Percentiles rank a stretch among this genome's conserved stretches.
These are phyloP conservation scores for Penicillium corylophilum DNA, from an alignment of 2,329 filamentous ascomycete genomes.

Conservation along the genomic window DNA sequence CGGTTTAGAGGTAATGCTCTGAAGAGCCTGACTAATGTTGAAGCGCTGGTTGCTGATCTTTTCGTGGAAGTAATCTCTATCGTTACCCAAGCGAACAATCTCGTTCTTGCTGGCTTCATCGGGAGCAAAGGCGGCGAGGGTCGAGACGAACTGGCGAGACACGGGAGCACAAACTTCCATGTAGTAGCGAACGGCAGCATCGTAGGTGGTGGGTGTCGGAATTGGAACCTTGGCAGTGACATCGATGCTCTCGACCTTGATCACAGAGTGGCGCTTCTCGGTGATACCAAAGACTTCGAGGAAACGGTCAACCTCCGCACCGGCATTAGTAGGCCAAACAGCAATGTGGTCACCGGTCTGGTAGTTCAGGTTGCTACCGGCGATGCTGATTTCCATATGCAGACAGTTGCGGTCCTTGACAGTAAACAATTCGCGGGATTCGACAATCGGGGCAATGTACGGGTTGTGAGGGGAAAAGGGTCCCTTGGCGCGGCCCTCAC, in stretches of 20 bases:
- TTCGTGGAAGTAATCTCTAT: conserved; percentile 93
- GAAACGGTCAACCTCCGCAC: conserved; percentile 87
- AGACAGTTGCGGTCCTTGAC: conserved; percentile 91
- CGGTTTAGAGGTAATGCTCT: conserved; percentile 68
- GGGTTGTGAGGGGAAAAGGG: conserved; percentile 97
- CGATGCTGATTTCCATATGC: conserved; percentile 92
- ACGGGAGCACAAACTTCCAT: conserved; percentile 95
- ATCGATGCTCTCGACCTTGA: conserved; percentile 87
- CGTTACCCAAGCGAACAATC: conserved; percentile 81
- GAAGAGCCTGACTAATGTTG: conserved; percentile 85
- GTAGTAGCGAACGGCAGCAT: conserved; percentile 89
- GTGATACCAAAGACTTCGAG: conserved; percentile 73
- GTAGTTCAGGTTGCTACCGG: conserved; percentile 84
- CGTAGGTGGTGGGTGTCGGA: conserved; percentile 93
- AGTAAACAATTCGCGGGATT: conserved; percentile 87
- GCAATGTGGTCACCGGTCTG: conserved; percentile 97
- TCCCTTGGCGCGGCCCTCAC: conserved; percentile 77
- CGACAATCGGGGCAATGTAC: conserved; percentile 88
- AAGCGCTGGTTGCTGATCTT: conserved; percentile 78
- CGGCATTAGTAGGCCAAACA: conserved; percentile 94
- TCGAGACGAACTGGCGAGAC: conserved; percentile 90
- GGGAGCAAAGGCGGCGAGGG: conserved; percentile 84
- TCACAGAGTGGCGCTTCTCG: conserved; percentile 75
- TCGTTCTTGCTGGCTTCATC: conserved; percentile 81
- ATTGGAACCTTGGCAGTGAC: conserved; percentile 96